Base-by-base conservation (phyloP, 1,284 basidiomycete genomes). In the Ceratobasidium sp. region DNA sequence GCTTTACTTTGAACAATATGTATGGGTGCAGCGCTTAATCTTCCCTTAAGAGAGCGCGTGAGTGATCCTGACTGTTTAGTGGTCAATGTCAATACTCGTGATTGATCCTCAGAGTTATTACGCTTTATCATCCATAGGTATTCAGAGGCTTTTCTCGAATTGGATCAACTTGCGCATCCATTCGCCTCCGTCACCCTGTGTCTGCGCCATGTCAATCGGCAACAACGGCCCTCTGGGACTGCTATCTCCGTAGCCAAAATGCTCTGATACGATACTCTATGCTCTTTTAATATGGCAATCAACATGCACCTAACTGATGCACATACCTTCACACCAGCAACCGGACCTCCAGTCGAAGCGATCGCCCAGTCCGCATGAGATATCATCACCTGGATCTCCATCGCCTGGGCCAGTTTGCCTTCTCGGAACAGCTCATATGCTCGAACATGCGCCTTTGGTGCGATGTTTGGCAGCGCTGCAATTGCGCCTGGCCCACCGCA, bases 321-420 rank as follows among this genome's bases (percentile, higher is more conserved):
- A 60, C 53, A 39, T 23, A 61, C 89, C 85, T 95, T 95, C 81
- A 93, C 87, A 7, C 90, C 92, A 3, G 89, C 89, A 64, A 94
- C 91, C 1, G 33, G 33, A 33, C 91, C 92, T 40, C 94, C 93
- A 42, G 93, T 87, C 84, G 91, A 92, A 78, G 90, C 89, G 44
- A 90, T 87, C 64, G 91, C 91, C 89, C 91, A 94, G 84, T 95
- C 94, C 2, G 90, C 91, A 80, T 93, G 91, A 0, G 91, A 90
- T 15, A 95, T 86, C 80, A 92, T 85, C 5, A 89, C 90, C 83
- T 82, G 81, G 3, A 78, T 78, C 70, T 79, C 78, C 55, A 69
- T 75, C 0, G 81, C 80, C 40, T 79, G 77, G 26, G 79, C 79
- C 6, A 80, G 39, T 20, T 77, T 64, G 49, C 75, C 75, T 40